Evolutionary conservation across 1,284 basidiomycete species (phyloP).

Genomic region (Mycocalia duriaeana): DNA sequence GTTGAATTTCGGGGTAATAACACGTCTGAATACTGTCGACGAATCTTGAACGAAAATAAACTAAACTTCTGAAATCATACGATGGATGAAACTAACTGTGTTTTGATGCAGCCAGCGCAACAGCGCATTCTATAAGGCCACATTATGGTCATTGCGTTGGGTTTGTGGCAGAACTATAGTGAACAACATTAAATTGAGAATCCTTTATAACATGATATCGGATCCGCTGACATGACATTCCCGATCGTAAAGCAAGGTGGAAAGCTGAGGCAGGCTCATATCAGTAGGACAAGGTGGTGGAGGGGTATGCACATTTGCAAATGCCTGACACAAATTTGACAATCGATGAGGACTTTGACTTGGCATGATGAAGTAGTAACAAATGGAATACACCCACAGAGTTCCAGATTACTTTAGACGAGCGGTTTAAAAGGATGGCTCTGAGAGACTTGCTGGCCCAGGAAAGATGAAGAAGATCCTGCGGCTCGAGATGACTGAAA

Average conservation of each 20-base stretch:
- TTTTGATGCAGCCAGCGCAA: constrained; percentile 5
- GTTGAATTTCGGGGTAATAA: too few species aligned
- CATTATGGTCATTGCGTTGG: background rate
- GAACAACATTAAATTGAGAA: background rate
- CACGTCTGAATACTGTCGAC: background rate
- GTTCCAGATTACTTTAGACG: constrained; percentile 23
- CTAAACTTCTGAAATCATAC: too few species aligned
- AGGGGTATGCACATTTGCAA: constrained; percentile 8
- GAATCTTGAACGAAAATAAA: background rate
- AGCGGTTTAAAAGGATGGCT: constrained; percentile 18
- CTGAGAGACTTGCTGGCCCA: constrained; percentile 24
- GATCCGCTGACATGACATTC: constrained; percentile 10
- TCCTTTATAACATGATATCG: background rate
- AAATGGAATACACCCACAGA: constrained; percentile 10
- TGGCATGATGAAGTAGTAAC: background rate
- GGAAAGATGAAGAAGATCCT: constrained; percentile 23
- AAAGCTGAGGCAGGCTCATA: constrained; percentile 14
- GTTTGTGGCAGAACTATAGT: background rate
- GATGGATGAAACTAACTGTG: too few species aligned
- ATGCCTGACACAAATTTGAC: constrained; percentile 10
- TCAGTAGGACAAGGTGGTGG: constrained; percentile 16
- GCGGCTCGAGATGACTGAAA: constrained; percentile 18
- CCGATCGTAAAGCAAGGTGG: constrained; percentile 19
- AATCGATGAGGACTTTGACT: background rate
- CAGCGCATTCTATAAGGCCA: background rate